Evolutionary conservation across 1,284 basidiomycete genomes (phyloP), one percentile per base, ranked within the genome.

Genomic region (Cryptococcus jaspeensis): DNA sequence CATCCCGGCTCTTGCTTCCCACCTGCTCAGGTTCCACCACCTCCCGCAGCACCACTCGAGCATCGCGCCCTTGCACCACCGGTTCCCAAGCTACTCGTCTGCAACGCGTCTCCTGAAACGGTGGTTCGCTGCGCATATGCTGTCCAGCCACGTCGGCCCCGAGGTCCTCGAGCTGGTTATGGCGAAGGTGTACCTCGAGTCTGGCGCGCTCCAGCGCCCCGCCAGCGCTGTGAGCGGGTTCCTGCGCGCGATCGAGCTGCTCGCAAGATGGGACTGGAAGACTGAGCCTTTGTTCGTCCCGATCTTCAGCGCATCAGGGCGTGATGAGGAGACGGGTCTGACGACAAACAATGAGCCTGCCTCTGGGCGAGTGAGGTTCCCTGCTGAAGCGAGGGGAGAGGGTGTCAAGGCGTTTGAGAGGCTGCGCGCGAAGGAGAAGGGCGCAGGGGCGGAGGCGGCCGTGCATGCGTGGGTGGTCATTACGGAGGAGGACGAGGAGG

Each of bases 101-200:
- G 93, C 93, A 0, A 87, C 90, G 20, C 83, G 96, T 28, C 81
- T 99, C 22, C 84, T 90, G 41, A 95, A 98, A 78, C 84, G 96
- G 50, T 99, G 96, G 96, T 79, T 98, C 47, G 84, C 88, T 0
- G 81, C 87, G 1, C 96, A 99, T 75, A 90, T 95, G 88, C 83
- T 98, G 22, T 81, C 90, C 16, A 83, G 86, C 54, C 64, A 66
- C 36, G 49, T 69, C 20, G 23, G 53, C 4, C 25, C 49, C 5
- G 92, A 97, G 73, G 85, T 85, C 0, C 81, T 92, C 45, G 96
- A 99, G 76, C 79, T 99, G 12, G 73, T 99, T 32, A 89, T 88
- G 66, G 90, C 90, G 0, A 72, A 74, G 20, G 77, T 82, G 2
- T 85, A 82, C 64, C 69, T 84, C 43, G 77, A 76, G 48, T 71